Percentiles rank a stretch among this genome's conserved stretches.
phyloP scores from a whole-genome alignment of 225 moss, liverwort and hornwort species.

The Sphagnum contortum region DNA sequence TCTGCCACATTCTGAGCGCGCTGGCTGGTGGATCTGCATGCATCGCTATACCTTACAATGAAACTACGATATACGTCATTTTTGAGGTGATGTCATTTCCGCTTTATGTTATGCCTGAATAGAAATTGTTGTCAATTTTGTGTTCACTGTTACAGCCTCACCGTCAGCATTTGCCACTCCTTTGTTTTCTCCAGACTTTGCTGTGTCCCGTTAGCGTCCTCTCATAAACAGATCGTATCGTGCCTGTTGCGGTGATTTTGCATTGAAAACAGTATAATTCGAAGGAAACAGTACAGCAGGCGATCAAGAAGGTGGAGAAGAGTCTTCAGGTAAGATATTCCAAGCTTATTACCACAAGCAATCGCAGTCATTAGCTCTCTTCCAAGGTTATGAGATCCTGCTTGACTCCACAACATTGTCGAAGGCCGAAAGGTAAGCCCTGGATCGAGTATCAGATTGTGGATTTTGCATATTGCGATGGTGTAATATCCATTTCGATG shows the following conservation, averaged over 20 bases:
- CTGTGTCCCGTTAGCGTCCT: neutral
- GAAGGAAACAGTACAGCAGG: neutral
- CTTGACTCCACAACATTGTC: no score
- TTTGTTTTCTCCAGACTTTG: neutral
- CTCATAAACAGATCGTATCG: neutral
- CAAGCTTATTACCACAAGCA: neutral
- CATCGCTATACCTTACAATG: neutral
- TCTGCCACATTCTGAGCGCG: neutral
- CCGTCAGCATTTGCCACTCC: neutral
- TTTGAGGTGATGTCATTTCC: neutral
- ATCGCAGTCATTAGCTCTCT: no score
- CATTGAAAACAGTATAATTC: neutral
- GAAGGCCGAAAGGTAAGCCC: no score
- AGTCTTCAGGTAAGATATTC: neutral
- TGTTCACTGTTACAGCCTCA: neutral
- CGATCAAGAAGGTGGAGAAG: constrained; percentile 1
- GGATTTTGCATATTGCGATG: neutral
- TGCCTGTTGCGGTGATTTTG: neutral
- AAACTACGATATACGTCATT: neutral
- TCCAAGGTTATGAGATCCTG: no score
- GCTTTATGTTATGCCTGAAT: neutral
- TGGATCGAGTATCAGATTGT: neutral
- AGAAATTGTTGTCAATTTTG: neutral
- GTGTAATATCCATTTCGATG: neutral
- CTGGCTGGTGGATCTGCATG: constrained; percentile 5